A percentile compares a stretch with the other conserved stretches of the same genome.
Evolutionary conservation across 805 yeast species (phyloP).

Genomic region (Scheffersomyces ergatensis): DNA sequence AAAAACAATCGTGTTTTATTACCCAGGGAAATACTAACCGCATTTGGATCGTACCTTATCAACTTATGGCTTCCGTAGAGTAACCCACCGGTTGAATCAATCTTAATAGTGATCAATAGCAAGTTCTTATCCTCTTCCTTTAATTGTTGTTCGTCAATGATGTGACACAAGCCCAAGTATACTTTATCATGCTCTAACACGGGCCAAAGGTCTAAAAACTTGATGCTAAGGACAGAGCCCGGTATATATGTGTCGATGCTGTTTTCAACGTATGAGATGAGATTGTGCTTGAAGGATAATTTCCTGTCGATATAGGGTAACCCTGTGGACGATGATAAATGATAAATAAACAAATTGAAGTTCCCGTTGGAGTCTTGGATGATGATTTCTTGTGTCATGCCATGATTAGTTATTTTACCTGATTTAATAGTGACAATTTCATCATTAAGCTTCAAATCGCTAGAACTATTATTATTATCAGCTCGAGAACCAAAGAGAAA

Average conservation of each 20-base stretch:
- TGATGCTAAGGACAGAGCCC: conserved; percentile 46
- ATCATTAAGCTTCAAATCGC: conserved; percentile 25
- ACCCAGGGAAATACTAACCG: conserved; percentile 6
- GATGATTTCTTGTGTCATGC: conserved; percentile 38
- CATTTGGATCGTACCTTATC: conserved; percentile 34
- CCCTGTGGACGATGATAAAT: conserved; percentile 26
- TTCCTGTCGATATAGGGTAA: conserved; percentile 22
- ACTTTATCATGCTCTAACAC: conserved; percentile 28
- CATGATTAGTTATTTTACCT: conserved; percentile 52
- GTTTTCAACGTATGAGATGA: conserved; percentile 26
- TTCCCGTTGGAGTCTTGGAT: conserved; percentile 47
- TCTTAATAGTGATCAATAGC: conserved; percentile 53
- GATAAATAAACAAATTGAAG: conserved; percentile 27
- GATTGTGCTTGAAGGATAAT: conserved; percentile 28
- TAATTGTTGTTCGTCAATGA: conserved; percentile 12
- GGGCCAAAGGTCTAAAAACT: conserved; percentile 62
- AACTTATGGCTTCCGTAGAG: conserved; percentile 66
- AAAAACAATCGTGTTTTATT: conserved; percentile 48
- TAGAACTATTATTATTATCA: conserved; percentile 6
- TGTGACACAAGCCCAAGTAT: conserved; percentile 39
- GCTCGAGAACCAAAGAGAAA: conserved; percentile 3
- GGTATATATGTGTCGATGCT: conserved; percentile 42
- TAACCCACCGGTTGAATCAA: conserved; percentile 49
- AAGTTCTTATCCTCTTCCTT: conserved; percentile 22
- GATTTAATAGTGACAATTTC: conserved; percentile 59